Base-by-base conservation (phyloP, 345 rosid genomes). In the Linum tenue region DNA sequence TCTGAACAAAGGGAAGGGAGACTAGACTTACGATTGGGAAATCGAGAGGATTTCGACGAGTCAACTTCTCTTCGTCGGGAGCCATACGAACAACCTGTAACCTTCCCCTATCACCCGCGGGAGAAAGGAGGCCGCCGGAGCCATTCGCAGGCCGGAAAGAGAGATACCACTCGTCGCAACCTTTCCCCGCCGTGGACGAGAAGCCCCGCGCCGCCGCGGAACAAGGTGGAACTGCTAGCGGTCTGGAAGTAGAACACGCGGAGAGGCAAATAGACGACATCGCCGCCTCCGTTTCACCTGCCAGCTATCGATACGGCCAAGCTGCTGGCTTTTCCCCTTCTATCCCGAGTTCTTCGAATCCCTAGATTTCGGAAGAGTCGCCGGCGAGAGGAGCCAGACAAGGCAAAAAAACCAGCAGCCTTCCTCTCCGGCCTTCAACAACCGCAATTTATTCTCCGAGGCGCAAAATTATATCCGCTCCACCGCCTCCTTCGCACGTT, bases 41-140 rank as follows among this genome's bases (percentile, higher is more conserved):
- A 77, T 87, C 90, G 42, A 86, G 85, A 69, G 86, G 88, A 55
- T 78, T 82, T 1, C 87, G 82, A 67, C 91, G 86, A 62, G 89
- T 85, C 65, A 82, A 69, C 75, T 81, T 83, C 75, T 85, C 91
- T 66, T 81, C 94, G 16, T 87, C 89, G 2, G 94, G 91, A 0
- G 96, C 96, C 94, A 85, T 82, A 74, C 87, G 67, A 37, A 82
- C 84, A 40, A 82, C 82, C 22, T 67, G 79, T 71, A 36, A 67
- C 64, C 31, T 22, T 22, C 31, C 31, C 31, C 31, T 22, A 15
- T 31, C 48, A 39, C 12, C 22, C 51, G 36, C 55, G 12, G 50
- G 16, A 39, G 62, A 31, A 8, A 42, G 9, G 44, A 64, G 56
- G 64, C 63, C 35, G 41, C 66, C 70, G 55, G 44, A 69, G 2